Evolutionary conservation across 441 rosid genomes (phyloP).

Genomic region (Pelargonium fulgidum): DNA sequence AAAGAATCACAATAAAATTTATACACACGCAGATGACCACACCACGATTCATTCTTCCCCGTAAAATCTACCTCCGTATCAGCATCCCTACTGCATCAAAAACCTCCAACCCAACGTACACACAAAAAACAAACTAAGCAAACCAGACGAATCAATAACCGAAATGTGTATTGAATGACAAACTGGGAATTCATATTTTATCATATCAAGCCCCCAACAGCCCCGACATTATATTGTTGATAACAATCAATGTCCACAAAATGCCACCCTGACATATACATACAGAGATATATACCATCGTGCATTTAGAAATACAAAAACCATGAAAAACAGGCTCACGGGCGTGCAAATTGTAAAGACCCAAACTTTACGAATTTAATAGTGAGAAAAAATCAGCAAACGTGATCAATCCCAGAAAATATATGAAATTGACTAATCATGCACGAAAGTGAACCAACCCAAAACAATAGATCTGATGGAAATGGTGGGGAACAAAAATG

Average conservation of each 20-base stretch:
- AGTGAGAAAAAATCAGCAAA: constrained; percentile 6
- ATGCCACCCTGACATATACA: neutral
- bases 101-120: too few species aligned
- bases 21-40: too few species aligned
- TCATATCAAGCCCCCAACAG: too few species aligned
- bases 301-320: neutral
- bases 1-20: neutral
- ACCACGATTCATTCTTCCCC: too few species aligned
- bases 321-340: too few species aligned
- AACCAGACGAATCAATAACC: too few species aligned
- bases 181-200: too few species aligned
- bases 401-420: neutral
- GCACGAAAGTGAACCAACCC: neutral
- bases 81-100: too few species aligned
- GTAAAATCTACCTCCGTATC: too few species aligned
- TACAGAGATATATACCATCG: neutral
- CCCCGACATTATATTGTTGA: too few species aligned
- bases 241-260: neutral
- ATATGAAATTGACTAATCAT: neutral
- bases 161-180: too few species aligned
- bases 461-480: constrained; percentile 5
- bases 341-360: neutral
- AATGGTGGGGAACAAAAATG: neutral
- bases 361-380: neutral
- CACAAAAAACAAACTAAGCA: too few species aligned